phyloP scores from a whole-genome alignment of 805 yeast genomes.

The Ogataea minuta region DNA sequence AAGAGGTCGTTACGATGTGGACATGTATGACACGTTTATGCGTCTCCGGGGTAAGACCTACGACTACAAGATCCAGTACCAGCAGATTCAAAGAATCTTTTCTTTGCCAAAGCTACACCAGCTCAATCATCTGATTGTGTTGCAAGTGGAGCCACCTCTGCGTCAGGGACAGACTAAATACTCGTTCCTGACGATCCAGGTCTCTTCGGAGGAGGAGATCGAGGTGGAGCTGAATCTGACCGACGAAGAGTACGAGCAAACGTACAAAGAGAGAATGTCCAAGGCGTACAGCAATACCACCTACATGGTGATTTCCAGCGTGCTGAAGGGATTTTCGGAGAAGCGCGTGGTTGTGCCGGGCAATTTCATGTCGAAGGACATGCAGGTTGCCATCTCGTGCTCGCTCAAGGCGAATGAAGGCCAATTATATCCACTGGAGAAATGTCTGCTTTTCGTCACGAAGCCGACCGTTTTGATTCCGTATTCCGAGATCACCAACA shows the following conservation, averaged over 20 bases:
- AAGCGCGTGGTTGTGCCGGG: conserved; percentile 85
- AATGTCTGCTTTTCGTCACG: conserved; percentile 84
- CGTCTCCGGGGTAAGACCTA: conserved; percentile 96
- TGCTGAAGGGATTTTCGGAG: conserved; percentile 86
- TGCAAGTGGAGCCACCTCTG: conserved; percentile 94
- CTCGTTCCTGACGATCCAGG: conserved; percentile 88
- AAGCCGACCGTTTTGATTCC: conserved; percentile 94
- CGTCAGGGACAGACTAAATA: conserved; percentile 98
- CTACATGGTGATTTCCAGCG: conserved; percentile 81
- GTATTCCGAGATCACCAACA: conserved; percentile 69
- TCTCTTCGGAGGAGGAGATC: conserved; percentile 83
- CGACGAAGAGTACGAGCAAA: conserved; percentile 74
- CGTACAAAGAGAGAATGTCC: conserved; percentile 71
- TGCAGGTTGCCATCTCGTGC: conserved; percentile 85
- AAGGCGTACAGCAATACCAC: conserved; percentile 75
- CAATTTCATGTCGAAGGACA: conserved; percentile 68
- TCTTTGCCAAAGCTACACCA: conserved; percentile 95
- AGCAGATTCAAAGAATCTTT: conserved; percentile 86
- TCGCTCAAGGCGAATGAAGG: conserved; percentile 96
- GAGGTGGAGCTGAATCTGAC: conserved; percentile 85
- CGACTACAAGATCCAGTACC: conserved; percentile 91
- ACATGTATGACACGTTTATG: conserved; percentile 82
- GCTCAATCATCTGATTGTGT: conserved; percentile 77
- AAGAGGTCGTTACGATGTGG: conserved; percentile 97
- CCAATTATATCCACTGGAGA: conserved; percentile 86